Evolutionary conservation across 305 asterid genomes (phyloP).

Genomic region (Fraxinus latifolia): DNA sequence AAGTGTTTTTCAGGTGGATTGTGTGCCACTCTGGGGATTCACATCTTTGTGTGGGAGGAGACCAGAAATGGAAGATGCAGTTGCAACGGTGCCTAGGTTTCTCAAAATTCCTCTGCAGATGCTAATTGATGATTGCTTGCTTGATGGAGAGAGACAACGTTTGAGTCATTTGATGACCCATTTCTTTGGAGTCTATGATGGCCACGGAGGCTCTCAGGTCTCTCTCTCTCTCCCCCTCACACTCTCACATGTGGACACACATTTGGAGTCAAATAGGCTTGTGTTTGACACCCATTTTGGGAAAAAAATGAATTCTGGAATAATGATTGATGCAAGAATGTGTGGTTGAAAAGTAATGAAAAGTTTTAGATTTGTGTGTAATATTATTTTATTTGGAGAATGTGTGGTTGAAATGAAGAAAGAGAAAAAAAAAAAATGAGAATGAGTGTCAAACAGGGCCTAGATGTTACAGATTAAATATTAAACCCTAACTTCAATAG

Average conservation of each 20-base stretch:
- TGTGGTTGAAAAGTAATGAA: no score
- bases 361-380: no score
- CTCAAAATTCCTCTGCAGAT: constrained; percentile 55
- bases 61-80: constrained; percentile 93
- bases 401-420: no score
- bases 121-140: constrained; percentile 50
- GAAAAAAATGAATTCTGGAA: no score
- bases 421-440: no score
- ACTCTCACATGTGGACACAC: neutral
- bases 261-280: neutral
- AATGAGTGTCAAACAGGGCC: no score
- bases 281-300: no score
- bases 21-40: constrained; percentile 84
- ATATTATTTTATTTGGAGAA: no score
- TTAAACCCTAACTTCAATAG: neutral
- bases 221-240: constrained; percentile 1
- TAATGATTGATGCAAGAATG: no score
- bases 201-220: constrained; percentile 98
- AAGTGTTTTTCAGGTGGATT: constrained; percentile 86
- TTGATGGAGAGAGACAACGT: constrained; percentile 43
- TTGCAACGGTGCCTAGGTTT: constrained; percentile 63
- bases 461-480: neutral
- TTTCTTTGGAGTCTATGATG: constrained; percentile 95
- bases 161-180: constrained; percentile 71
- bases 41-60: constrained; percentile 81